Evolutionary conservation across 2,329 filamentous ascomycete species (phyloP), one percentile per base, ranked within the genome.

Genomic region (Claviceps monticola): DNA sequence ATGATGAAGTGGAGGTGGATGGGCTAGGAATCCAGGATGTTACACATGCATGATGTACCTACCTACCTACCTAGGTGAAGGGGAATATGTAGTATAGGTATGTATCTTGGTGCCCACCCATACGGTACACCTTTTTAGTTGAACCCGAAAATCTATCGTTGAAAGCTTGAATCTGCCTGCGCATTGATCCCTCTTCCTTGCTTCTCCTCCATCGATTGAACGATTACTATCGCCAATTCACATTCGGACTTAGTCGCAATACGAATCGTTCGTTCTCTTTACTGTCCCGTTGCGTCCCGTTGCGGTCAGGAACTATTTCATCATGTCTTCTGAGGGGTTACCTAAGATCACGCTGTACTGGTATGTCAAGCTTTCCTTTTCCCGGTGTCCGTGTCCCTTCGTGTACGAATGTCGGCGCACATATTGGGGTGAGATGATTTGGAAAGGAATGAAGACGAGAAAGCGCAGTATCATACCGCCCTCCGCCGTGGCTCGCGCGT

Each of bases 311-410:
- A 29, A 9, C 39, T 34, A 5, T 9, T 29, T 34, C 37, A 43
- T 23, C 48, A 53, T 52, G 51, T 41, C 48, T 23, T 37, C 44
- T 29, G 14, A 17, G 8, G 23, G 38, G 50, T 62, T 70, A 43
- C 67, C 75, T 50, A 80, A 81, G 58, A 71, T 84, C 55, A 83
- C 75, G 53, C 73, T 85, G 38, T 79, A 83, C 66, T 84, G 82
- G 82, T 83, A 66, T 51, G 63, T 59, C 51, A 9, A 3, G 39
- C 43, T n/a, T 26, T 34, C 16, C 14, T n/a, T 5, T 21, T 19
- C 19, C 29, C 29, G 9, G 9, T 34, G 29, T 23, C 4, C n/a
- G 9, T 34, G 29, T 23, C 4, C n/a, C 23, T 42, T 13, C 17
- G 4, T 14, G 19, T 13, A 43, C 16, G 41, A 19, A 43, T 34